These are phyloP conservation scores for Solanum lycopersicoides DNA, from an alignment of 257 asterid species.

Conservation along the genomic window DNA sequence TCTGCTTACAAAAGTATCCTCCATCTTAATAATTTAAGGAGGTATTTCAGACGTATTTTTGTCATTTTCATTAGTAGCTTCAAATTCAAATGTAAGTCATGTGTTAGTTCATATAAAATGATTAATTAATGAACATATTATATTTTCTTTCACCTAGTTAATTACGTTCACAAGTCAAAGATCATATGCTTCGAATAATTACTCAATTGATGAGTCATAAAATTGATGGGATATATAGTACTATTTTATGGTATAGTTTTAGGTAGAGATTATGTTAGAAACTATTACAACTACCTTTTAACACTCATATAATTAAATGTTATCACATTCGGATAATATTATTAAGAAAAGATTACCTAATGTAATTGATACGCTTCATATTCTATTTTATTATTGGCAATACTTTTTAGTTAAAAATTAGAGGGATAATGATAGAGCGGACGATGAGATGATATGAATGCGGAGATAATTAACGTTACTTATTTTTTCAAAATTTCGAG, in stretches of 20 bases:
- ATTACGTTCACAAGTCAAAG: neutral
- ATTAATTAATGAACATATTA: neutral
- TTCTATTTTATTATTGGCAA: neutral
- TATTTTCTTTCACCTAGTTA: neutral
- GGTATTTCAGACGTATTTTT: too few relatives aligned
- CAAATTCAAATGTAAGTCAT: neutral
- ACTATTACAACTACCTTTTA: neutral
- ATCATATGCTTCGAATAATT: neutral
- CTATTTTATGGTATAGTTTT: neutral
- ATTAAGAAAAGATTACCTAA: neutral
- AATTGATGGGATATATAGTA: neutral
- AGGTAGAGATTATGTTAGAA: neutral
- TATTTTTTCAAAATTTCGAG: neutral
- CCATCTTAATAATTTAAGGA: neutral
- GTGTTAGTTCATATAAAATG: neutral
- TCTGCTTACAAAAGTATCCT: too few relatives aligned
- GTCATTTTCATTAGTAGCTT: neutral
- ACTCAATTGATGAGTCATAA: neutral
- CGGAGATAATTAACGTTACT: neutral
- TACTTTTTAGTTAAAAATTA: neutral
- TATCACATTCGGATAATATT: neutral
- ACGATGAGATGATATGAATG: neutral
- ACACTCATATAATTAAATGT: neutral
- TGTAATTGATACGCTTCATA: neutral
- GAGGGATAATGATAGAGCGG: neutral